Percentiles rank a stretch among this genome's conserved stretches.
Evolutionary conservation across 192 early-diverging fungal genomes (phyloP).

Genomic region (Backusella morwellensis): DNA sequence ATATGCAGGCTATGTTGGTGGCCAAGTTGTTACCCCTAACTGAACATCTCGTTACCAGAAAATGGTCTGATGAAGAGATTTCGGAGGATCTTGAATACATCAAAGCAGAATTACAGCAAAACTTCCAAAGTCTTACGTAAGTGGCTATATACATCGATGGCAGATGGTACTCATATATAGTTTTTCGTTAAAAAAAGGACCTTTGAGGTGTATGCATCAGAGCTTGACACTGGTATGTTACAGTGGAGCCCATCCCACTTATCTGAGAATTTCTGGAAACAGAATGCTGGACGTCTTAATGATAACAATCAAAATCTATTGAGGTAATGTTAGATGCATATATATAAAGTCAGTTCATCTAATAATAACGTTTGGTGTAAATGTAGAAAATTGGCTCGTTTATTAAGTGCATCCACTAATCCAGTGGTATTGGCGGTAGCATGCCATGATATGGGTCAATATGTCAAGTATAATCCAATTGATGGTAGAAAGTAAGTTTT

Average conservation of each 20-base stretch:
- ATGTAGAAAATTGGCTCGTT: slow-evolving; percentile 54
- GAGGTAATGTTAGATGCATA: slow-evolving; percentile 26
- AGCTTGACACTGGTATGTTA: slow-evolving; percentile 80
- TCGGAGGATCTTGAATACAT: slow-evolving; percentile 71
- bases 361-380: background rate
- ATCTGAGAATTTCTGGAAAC: slow-evolving; percentile 93
- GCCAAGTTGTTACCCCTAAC: slow-evolving; percentile 69
- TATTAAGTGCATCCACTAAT: slow-evolving; percentile 56
- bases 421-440: slow-evolving; percentile 81
- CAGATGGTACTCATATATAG: background rate
- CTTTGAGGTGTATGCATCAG: slow-evolving; percentile 93
- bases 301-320: slow-evolving; percentile 78
- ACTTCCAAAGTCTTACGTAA: slow-evolving; percentile 74
- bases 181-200: slow-evolving; percentile 46
- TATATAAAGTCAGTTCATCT: background rate
- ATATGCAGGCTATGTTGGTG: slow-evolving; percentile 83
- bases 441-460: slow-evolving; percentile 93
- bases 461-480: slow-evolving; percentile 80
- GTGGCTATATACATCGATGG: background rate
- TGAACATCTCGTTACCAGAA: slow-evolving; percentile 73
- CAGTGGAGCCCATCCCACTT: slow-evolving; percentile 92
- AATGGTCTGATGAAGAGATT: slow-evolving; percentile 91
- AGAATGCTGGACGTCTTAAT: slow-evolving; percentile 76
- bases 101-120: slow-evolving; percentile 69
- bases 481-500: slow-evolving; percentile 74